Conservation (phyloP, 179 eudicot genomes). For the Gypsophila paniculata region DNA sequence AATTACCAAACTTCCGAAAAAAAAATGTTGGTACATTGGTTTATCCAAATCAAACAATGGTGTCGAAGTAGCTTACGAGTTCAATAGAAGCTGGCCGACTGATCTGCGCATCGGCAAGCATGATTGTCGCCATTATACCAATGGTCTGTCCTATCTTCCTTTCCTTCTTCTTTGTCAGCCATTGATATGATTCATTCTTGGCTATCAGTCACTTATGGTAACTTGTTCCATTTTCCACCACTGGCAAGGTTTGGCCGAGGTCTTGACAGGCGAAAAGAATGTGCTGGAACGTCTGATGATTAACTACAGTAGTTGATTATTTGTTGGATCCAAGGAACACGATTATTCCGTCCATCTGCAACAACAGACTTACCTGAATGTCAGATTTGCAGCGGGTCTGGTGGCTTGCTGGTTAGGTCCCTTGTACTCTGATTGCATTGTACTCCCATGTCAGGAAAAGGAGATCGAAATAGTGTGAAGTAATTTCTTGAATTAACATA, state of each 20-base stretch:
- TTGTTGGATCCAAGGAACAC: neutral
- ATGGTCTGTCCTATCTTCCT: constrained; percentile 39
- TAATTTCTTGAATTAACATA: neutral
- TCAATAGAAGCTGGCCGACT: constrained; percentile 66
- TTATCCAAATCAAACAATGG: constrained; percentile 36
- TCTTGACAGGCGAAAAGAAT: constrained; percentile 52
- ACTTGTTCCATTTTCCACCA: neutral
- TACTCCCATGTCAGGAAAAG: neutral
- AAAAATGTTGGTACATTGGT: constrained; percentile 72
- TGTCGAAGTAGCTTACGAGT: constrained; percentile 41
- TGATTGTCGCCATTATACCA: constrained; percentile 76
- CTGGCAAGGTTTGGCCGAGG: constrained; percentile 57
- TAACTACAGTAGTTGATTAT: constrained; percentile 1
- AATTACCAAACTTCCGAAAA: constrained; percentile 51
- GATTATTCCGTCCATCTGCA: neutral
- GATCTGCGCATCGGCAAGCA: constrained; percentile 57
- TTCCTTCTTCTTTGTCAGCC: neutral
- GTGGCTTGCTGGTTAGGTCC: neutral
- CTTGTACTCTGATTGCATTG: neutral
- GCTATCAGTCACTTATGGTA: neutral
- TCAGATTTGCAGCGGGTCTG: neutral
- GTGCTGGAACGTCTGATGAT: constrained; percentile 50
- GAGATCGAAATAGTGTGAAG: neutral
- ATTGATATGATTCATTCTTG: neutral
- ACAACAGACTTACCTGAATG: neutral